Evolutionary conservation across 2,329 filamentous ascomycete genomes (phyloP).

Genomic region (Colletotrichum tabaci): DNA sequence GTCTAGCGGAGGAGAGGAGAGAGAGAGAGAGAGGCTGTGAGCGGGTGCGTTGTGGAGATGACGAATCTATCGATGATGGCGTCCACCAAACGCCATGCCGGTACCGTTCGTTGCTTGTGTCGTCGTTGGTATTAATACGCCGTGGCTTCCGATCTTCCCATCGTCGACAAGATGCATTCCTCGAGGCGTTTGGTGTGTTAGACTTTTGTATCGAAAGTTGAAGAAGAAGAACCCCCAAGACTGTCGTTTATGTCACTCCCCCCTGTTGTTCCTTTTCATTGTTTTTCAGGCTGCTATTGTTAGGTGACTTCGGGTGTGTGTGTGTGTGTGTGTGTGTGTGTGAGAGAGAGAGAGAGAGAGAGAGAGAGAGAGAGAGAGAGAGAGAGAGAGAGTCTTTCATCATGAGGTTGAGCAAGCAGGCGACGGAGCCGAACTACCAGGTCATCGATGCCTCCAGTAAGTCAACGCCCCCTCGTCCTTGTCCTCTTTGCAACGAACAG

Average conservation of each 20-base stretch:
- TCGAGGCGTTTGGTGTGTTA: not conserved
- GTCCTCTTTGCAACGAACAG: not conserved
- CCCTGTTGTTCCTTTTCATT: too few relatives aligned
- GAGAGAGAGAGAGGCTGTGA: not conserved
- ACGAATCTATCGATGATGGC: not conserved
- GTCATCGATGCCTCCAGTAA: conserved; percentile 1
- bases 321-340: too few relatives aligned
- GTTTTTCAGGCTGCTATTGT: too few relatives aligned
- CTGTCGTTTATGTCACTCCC: too few relatives aligned
- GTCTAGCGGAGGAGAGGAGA: too few relatives aligned
- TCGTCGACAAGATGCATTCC: not conserved
- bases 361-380: too few relatives aligned
- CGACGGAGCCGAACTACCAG: not conserved
- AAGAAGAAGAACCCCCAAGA: not conserved
- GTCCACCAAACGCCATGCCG: not conserved
- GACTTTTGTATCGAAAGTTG: not conserved
- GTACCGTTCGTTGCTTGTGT: not conserved
- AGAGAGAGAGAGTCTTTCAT: not conserved
- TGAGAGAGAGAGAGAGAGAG: too few relatives aligned
- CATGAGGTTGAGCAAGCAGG: conserved; percentile 1
- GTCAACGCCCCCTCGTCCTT: not conserved
- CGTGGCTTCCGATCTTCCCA: not conserved
- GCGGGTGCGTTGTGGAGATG: not conserved
- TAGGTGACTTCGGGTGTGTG: not conserved
- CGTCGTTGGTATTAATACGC: not conserved